Conservation (phyloP, 805 yeast genomes). For the Jamesozyma jinghongensis region DNA sequence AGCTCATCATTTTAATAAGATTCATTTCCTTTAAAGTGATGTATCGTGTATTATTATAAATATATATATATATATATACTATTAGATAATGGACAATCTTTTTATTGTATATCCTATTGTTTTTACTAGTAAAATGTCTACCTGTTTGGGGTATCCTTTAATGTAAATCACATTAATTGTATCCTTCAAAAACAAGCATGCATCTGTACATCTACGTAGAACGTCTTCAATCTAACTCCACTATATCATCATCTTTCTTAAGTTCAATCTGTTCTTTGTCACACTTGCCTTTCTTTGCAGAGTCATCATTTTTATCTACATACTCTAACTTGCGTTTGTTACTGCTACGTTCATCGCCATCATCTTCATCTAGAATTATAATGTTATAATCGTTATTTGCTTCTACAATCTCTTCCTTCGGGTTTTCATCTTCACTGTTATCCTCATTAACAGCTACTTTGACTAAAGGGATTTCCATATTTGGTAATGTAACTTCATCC, state of each 20-base stretch:
- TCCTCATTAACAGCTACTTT: conserved; percentile 5
- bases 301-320: not conserved
- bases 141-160: too few species aligned
- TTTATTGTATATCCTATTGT: too few species aligned
- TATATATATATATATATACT: too few species aligned
- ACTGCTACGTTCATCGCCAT: conserved; percentile 10
- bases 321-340: conserved; percentile 5
- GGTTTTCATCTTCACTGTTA: conserved; percentile 4
- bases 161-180: too few species aligned
- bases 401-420: not conserved
- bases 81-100: too few species aligned
- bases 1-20: too few species aligned
- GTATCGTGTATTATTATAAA: too few species aligned
- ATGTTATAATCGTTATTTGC: conserved; percentile 4
- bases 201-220: not conserved
- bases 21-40: too few species aligned
- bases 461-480: conserved; percentile 25
- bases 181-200: too few species aligned
- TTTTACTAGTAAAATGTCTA: too few species aligned
- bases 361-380: not conserved
- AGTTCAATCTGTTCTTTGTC: conserved; percentile 2
- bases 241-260: conserved; percentile 5
- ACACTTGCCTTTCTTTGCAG: not conserved
- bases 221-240: conserved; percentile 1
- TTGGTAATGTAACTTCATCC: conserved; percentile 24